Evolutionary conservation across 371 early-diverging fungal genomes (phyloP), one percentile per base, ranked within the genome.

Genomic region (Mortierella sp.): DNA sequence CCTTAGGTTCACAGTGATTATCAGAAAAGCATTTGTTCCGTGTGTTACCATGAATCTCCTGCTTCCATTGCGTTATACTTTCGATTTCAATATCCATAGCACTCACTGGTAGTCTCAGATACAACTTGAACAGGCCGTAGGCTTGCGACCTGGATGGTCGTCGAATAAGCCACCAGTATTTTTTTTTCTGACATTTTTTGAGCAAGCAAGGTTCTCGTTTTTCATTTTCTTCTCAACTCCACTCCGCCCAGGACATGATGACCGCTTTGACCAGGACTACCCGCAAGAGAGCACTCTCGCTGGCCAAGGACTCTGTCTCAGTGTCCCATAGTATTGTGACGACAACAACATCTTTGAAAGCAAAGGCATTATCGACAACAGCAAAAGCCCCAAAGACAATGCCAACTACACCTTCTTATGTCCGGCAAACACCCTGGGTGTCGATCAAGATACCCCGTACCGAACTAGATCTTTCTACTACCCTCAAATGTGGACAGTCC

Each of bases 401-500:
- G 11, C 4, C 37, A 0, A 51, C 41, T 6, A 48, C 64, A 3
- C 49, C 63, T 24, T 4, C 54, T n/a, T 7, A 56, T 32, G 61
- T 65, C 24, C 47, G 47, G 12, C 46, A 61, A 6, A 59, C 57
- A 6, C 58, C 71, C 12, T 94, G 94, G 94, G 73, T 64, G 24
- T 85, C 88, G 52, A 82, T 95, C 9, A 44, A 66, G 12, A 81
- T 89, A 5, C 49, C 81, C 4, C 90, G 92, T 0, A 75, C 79
- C 24, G 94, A 95, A 64, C 81, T 97, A 11, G 83, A 89, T 19
- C 81, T 96, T 15, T 84, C 91, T 5, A 82, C 83, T 0, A 94
- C 96, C 3, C 84, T 96, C 34, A 85, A 86, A 26, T 92, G 93
- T 72, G 98, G 97, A 2, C 97, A 97, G 72, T 83, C 93, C 15